phyloP scores from a whole-genome alignment of 2,329 filamentous ascomycete genomes.

The Hymenoscyphus salicellus region DNA sequence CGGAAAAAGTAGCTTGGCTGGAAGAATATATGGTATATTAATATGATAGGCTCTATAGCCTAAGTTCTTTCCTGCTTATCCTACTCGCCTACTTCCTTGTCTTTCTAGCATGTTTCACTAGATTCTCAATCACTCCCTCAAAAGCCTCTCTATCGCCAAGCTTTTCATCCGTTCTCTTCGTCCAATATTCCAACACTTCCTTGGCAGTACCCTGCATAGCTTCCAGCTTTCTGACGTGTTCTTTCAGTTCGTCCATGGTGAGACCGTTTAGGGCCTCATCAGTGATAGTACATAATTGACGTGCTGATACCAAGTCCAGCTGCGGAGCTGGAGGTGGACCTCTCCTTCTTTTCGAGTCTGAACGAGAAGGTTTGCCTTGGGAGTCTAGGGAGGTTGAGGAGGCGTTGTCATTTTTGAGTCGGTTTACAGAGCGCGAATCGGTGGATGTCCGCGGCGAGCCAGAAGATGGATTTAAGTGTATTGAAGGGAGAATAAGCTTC shows the following conservation, averaged over 20 bases:
- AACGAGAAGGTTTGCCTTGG: slow-evolving; percentile 51
- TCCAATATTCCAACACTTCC: slow-evolving; percentile 83
- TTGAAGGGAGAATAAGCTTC: slow-evolving; percentile 88
- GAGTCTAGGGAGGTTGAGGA: slow-evolving; percentile 60
- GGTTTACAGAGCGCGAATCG: slow-evolving; percentile 43
- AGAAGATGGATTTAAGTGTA: slow-evolving; percentile 49
- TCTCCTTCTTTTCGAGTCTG: slow-evolving; percentile 42
- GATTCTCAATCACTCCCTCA: slow-evolving; percentile 93
- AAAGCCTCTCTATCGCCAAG: slow-evolving; percentile 89
- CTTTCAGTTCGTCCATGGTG: slow-evolving; percentile 70
- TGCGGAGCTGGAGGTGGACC: slow-evolving; percentile 68
- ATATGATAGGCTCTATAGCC: background rate
- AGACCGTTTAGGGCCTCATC: slow-evolving; percentile 78
- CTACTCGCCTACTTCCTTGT: slow-evolving; percentile 62
- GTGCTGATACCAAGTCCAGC: slow-evolving; percentile 75
- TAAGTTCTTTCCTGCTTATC: background rate
- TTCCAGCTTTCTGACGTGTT: slow-evolving; percentile 68
- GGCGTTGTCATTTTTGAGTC: slow-evolving; percentile 44
- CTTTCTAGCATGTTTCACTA: slow-evolving; percentile 87
- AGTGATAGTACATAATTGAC: slow-evolving; percentile 77
- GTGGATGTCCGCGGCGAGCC: slow-evolving; percentile 54
- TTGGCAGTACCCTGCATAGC: slow-evolving; percentile 68
- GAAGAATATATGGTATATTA: slow-evolving; percentile 6
- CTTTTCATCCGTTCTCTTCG: slow-evolving; percentile 79
- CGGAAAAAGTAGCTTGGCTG: background rate